Conservation (phyloP, 2,329 filamentous ascomycete genomes). For the Emericellopsis cladophorae region DNA sequence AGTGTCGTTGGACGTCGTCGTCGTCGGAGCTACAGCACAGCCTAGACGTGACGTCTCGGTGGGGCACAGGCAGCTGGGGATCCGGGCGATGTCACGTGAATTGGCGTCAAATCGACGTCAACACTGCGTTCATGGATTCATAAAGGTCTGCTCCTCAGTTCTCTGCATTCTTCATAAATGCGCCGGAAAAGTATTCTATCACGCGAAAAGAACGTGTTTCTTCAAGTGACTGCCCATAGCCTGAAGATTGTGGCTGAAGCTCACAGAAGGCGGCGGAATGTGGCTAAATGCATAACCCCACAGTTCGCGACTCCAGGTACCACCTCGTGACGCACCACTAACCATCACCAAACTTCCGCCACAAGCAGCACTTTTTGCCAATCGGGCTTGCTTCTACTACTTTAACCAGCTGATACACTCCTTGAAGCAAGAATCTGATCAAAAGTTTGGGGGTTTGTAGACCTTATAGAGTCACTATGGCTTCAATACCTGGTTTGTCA, state of each 20-base stretch:
- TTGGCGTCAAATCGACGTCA: constrained; percentile 2
- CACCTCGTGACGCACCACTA: constrained; percentile 12
- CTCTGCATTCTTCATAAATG: too few species aligned
- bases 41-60: constrained; percentile 17
- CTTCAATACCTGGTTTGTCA: constrained; percentile 38
- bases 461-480: constrained; percentile 26
- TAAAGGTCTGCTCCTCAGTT: too few species aligned
- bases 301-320: constrained; percentile 13
- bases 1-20: constrained; percentile 8
- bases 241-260: background rate
- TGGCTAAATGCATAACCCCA: background rate
- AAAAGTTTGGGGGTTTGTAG: background rate
- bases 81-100: background rate
- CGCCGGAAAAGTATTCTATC: background rate
- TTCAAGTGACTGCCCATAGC: background rate
- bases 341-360: background rate
- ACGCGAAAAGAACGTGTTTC: background rate
- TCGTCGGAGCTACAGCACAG: constrained; percentile 12
- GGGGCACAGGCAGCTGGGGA: constrained; percentile 10
- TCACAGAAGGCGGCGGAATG: background rate
- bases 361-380: background rate
- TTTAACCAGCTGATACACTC: background rate
- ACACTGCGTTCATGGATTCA: too few species aligned
- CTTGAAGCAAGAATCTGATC: background rate
- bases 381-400: background rate